Conservation (phyloP, 2,329 filamentous ascomycete genomes). For the Rutstroemia sp. region DNA sequence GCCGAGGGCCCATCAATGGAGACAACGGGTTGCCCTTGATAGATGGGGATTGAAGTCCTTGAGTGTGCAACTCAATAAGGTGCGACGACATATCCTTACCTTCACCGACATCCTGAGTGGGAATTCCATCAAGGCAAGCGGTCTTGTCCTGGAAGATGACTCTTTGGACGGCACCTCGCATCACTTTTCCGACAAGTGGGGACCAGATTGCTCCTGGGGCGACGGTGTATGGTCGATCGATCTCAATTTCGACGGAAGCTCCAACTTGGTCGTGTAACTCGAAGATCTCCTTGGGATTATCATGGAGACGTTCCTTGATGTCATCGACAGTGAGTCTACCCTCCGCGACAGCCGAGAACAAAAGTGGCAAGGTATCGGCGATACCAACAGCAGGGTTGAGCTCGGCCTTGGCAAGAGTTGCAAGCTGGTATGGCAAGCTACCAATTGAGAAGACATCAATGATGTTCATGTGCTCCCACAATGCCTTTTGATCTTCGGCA, state of each 20-base stretch:
- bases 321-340: slow-evolving; percentile 68
- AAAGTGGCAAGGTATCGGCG: slow-evolving; percentile 63
- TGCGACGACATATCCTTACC: slow-evolving; percentile 74
- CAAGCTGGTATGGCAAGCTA: slow-evolving; percentile 70
- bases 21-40: slow-evolving; percentile 39
- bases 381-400: slow-evolving; percentile 59
- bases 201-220: slow-evolving; percentile 52
- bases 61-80: slow-evolving; percentile 34
- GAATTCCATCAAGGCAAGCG: slow-evolving; percentile 64
- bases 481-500: slow-evolving; percentile 58
- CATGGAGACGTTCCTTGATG: slow-evolving; percentile 62
- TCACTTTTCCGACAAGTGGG: slow-evolving; percentile 60
- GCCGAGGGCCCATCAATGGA: slow-evolving; percentile 23
- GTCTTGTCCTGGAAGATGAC: slow-evolving; percentile 70
- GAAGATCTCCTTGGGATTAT: slow-evolving; percentile 75
- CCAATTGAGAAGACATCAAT: slow-evolving; percentile 78
- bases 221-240: slow-evolving; percentile 62
- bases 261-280: slow-evolving; percentile 75
- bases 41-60: slow-evolving; percentile 45
- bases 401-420: slow-evolving; percentile 44
- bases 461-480: slow-evolving; percentile 65
- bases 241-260: slow-evolving; percentile 65
- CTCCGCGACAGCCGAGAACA: slow-evolving; percentile 69
- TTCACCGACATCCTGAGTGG: slow-evolving; percentile 46
- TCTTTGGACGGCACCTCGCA: slow-evolving; percentile 64